These are phyloP conservation scores for Tetrahymena borealis DNA, from an alignment of 73 alveolate genomes.

Conservation along the genomic window DNA sequence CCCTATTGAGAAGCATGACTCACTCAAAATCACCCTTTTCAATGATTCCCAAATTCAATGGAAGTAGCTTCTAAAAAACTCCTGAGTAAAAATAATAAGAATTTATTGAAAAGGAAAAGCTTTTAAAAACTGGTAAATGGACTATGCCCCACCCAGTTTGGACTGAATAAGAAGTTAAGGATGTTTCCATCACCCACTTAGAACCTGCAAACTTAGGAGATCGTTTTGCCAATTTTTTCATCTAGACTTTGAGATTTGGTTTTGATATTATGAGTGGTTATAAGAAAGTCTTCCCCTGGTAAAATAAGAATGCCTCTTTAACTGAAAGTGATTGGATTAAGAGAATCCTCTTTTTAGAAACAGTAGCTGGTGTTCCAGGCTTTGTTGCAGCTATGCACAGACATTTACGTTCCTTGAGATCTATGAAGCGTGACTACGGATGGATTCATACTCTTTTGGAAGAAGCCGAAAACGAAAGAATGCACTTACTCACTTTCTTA, in stretches of 20 bases:
- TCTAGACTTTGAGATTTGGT: conserved; percentile 34
- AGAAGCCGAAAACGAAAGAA: conserved; percentile 75
- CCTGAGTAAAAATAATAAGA: not conserved
- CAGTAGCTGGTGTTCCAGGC: conserved; percentile 84
- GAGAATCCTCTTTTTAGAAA: conserved; percentile 63
- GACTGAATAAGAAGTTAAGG: conserved; percentile 12
- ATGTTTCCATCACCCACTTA: conserved; percentile 15
- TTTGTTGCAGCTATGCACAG: conserved; percentile 73
- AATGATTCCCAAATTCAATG: not conserved
- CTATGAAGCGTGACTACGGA: conserved; percentile 59
- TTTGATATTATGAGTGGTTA: conserved; percentile 51
- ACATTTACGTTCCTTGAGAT: conserved; percentile 53
- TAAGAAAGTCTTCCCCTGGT: conserved; percentile 44
- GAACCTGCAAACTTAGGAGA: conserved; percentile 33
- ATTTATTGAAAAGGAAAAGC: not conserved
- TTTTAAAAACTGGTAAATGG: not conserved
- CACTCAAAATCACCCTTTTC: not conserved
- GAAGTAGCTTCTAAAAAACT: not conserved
- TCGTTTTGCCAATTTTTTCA: conserved; percentile 33
- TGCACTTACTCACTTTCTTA: conserved; percentile 53
- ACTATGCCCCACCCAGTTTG: conserved; percentile 43
- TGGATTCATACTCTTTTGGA: conserved; percentile 63
- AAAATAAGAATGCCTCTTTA: conserved; percentile 28
- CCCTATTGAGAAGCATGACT: not conserved
- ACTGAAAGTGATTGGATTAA: conserved; percentile 55